Evolutionary conservation across 2,329 filamentous ascomycete genomes (phyloP).

Genomic region (Aspergillus sp.): DNA sequence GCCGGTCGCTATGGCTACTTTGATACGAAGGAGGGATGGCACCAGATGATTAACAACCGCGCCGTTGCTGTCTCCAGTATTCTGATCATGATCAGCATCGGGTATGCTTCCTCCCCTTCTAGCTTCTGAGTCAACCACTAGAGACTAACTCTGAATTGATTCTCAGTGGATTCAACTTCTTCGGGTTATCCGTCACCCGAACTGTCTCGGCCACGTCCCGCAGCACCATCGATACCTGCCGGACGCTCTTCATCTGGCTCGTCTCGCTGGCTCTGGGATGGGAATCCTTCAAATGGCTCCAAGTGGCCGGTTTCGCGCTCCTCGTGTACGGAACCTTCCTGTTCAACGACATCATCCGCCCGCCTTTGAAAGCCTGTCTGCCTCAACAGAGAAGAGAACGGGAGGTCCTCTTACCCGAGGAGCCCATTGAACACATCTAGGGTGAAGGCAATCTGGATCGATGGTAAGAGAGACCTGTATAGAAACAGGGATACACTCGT

Average conservation of each 20-base stretch:
- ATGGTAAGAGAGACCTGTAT: not conserved
- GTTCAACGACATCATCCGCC: slow-evolving; percentile 90
- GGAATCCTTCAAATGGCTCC: slow-evolving; percentile 97
- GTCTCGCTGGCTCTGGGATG: slow-evolving; percentile 89
- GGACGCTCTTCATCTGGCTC: slow-evolving; percentile 94
- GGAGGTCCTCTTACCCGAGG: slow-evolving; percentile 67
- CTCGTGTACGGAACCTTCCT: slow-evolving; percentile 96
- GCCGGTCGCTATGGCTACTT: slow-evolving; percentile 80
- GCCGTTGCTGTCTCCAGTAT: slow-evolving; percentile 74
- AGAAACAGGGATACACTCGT: not conserved
- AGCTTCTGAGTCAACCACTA: not conserved
- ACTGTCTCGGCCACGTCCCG: slow-evolving; percentile 87
- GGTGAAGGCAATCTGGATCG: not conserved
- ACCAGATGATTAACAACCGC: slow-evolving; percentile 71
- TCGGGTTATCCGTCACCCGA: slow-evolving; percentile 89
- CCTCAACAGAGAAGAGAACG: slow-evolving; percentile 56
- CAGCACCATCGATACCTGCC: slow-evolving; percentile 95
- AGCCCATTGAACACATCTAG: slow-evolving; percentile 72
- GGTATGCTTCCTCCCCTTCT: slow-evolving; percentile 56
- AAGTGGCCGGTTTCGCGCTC: slow-evolving; percentile 82
- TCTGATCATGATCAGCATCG: slow-evolving; percentile 96
- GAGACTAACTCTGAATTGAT: not conserved
- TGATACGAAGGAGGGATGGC: slow-evolving; percentile 82
- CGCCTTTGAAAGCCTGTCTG: slow-evolving; percentile 70
- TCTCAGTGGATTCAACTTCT: slow-evolving; percentile 92